phyloP scores from a whole-genome alignment of 768 basidiomycete species.

The Leucosporidium creatinivorum region DNA sequence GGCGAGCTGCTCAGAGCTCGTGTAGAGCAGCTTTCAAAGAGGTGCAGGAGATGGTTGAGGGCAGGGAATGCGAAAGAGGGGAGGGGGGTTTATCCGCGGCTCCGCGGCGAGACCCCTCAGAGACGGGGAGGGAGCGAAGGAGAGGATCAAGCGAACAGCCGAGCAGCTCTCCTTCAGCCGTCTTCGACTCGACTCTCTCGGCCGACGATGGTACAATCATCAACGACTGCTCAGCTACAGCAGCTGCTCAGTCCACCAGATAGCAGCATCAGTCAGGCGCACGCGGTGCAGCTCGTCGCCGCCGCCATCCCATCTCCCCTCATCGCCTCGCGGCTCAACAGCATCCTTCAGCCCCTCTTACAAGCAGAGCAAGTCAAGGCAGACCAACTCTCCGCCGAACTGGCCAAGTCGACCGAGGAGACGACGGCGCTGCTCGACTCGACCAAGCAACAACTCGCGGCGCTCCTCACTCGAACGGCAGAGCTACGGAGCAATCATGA shows the following conservation, averaged over 20 bases:
- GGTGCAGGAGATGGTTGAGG: too few relatives aligned
- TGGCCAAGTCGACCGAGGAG: not conserved
- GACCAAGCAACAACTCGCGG: conserved; percentile 4
- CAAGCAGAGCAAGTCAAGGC: not conserved
- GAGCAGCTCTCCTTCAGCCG: too few relatives aligned
- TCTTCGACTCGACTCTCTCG: too few relatives aligned
- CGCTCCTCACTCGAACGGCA: not conserved
- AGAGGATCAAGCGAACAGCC: too few relatives aligned
- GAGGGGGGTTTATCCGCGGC: too few relatives aligned
- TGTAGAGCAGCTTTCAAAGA: too few relatives aligned
- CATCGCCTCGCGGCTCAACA: conserved; percentile 1
- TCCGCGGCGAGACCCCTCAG: too few relatives aligned
- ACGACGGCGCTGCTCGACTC: not conserved
- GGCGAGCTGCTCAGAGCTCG: too few relatives aligned
- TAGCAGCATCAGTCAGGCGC: not conserved
- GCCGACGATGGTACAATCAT: not conserved
- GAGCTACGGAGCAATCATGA: conserved; percentile 5
- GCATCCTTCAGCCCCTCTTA: not conserved
- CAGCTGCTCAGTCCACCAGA: not conserved
- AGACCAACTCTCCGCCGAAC: not conserved
- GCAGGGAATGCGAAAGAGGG: too few relatives aligned
- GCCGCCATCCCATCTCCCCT: not conserved
- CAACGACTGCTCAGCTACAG: not conserved
- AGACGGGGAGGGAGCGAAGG: too few relatives aligned
- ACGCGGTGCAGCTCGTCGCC: not conserved